Percentiles rank a stretch among this genome's conserved stretches.
Conservation (phyloP, 2,329 filamentous ascomycete species). For the Akanthomyces uredinophilus region DNA sequence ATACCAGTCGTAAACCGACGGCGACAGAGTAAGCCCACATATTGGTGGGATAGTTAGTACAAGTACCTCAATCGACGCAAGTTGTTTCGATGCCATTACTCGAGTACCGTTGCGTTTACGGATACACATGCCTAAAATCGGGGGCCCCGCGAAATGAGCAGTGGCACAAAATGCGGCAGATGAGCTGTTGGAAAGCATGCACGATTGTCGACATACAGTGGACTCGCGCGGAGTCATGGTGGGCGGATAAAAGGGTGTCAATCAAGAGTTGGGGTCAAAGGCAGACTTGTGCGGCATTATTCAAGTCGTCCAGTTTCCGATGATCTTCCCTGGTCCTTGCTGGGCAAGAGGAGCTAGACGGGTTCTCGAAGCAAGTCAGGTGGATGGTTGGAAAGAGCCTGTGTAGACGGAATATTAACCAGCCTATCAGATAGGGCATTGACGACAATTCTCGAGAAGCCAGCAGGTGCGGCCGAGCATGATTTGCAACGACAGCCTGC, state of each 20-base stretch:
- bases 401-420: neutral
- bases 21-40: neutral
- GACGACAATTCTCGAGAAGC: neutral
- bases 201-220: conserved; percentile 9
- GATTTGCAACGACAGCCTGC: neutral
- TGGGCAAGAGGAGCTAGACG: neutral
- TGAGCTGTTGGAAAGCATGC: conserved; percentile 3
- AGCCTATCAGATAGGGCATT: neutral
- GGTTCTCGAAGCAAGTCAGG: neutral
- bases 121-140: conserved; percentile 5
- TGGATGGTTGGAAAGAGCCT: neutral
- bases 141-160: conserved; percentile 10
- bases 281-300: conserved; percentile 8
- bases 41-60: neutral
- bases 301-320: conserved; percentile 2
- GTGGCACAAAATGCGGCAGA: conserved; percentile 6
- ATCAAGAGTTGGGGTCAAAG: neutral
- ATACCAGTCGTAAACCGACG: neutral
- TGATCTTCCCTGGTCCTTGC: neutral
- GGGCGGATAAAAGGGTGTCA: neutral
- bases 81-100: conserved; percentile 9
- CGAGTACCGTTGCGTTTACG: conserved; percentile 1
- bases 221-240: conserved; percentile 4
- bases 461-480: neutral
- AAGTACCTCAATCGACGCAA: neutral